These are phyloP conservation scores for Lentinula boryana DNA, from an alignment of 768 basidiomycete genomes.

Conservation along the genomic window DNA sequence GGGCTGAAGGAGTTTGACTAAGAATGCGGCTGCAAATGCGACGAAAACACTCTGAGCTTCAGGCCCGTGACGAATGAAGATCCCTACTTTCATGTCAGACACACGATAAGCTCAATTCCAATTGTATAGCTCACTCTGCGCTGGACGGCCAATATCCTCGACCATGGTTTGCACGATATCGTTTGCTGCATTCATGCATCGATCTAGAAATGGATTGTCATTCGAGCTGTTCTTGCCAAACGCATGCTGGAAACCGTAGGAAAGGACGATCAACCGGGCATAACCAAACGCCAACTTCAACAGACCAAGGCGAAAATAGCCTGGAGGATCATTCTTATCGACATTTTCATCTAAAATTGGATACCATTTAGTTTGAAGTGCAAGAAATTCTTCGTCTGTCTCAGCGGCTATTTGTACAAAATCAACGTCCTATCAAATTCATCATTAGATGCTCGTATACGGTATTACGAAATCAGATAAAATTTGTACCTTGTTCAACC, in stretches of 20 bases:
- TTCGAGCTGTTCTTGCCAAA: conserved; percentile 56
- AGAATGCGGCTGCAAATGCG: conserved; percentile 77
- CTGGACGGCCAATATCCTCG: conserved; percentile 48
- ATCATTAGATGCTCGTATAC: background rate
- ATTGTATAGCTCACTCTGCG: conserved; percentile 37
- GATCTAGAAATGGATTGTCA: conserved; percentile 59
- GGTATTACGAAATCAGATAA: background rate
- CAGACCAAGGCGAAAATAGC: conserved; percentile 55
- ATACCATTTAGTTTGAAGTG: conserved; percentile 52
- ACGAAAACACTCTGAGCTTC: conserved; percentile 77
- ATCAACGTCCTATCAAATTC: conserved; percentile 45
- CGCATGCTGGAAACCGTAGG: conserved; percentile 73
- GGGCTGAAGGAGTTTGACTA: conserved; percentile 83
- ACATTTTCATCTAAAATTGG: conserved; percentile 35
- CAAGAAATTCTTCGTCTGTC: conserved; percentile 64
- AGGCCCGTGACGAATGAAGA: conserved; percentile 65
- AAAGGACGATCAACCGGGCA: conserved; percentile 60
- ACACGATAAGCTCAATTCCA: background rate
- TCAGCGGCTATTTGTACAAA: conserved; percentile 59
- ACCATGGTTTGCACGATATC: conserved; percentile 61
- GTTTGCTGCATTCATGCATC: conserved; percentile 61
- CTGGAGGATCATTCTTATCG: conserved; percentile 49
- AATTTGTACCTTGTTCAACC: conserved; percentile 62
- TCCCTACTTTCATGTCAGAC: conserved; percentile 24
- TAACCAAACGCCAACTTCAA: conserved; percentile 63